phyloP scores from a whole-genome alignment of 805 yeast genomes.

The Kuraishia ogatae region DNA sequence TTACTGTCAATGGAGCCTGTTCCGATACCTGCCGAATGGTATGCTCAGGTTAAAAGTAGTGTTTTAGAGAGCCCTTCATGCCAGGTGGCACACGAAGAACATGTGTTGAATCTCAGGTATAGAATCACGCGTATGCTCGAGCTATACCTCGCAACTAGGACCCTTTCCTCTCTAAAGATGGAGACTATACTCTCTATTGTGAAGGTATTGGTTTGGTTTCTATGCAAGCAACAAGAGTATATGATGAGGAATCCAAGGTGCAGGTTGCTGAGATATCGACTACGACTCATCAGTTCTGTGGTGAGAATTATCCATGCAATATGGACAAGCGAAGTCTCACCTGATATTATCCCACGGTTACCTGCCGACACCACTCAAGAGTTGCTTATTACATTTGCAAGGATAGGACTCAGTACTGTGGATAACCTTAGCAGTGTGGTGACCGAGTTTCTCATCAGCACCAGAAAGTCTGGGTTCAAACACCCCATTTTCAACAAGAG shows the following conservation, averaged over 20 bases:
- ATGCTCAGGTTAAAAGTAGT: background rate
- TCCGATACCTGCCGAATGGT: background rate
- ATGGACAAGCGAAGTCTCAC: constrained; percentile 20
- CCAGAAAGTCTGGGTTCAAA: constrained; percentile 5
- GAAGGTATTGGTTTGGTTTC: constrained; percentile 29
- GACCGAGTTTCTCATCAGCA: background rate
- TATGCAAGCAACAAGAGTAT: constrained; percentile 40
- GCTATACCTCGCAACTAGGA: constrained; percentile 24
- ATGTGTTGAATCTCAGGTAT: constrained; percentile 31
- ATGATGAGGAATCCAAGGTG: constrained; percentile 38
- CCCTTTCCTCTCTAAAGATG: constrained; percentile 12
- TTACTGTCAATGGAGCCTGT: background rate
- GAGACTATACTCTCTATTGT: constrained; percentile 24
- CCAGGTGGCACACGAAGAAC: constrained; percentile 31
- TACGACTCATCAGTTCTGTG: constrained; percentile 30
- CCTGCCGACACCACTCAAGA: constrained; percentile 19
- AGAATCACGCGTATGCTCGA: constrained; percentile 43
- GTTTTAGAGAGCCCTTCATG: background rate
- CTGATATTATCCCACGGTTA: constrained; percentile 12
- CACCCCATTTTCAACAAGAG: constrained; percentile 14
- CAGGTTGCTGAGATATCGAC: constrained; percentile 24
- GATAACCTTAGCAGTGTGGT: background rate
- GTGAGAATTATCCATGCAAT: constrained; percentile 28
- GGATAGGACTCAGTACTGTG: constrained; percentile 10
- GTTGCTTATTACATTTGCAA: constrained; percentile 19